Percentiles rank a stretch among this genome's conserved stretches.
Evolutionary conservation across 78 protist species (phyloP).

Genomic region (Dictyostelium purpureum): DNA sequence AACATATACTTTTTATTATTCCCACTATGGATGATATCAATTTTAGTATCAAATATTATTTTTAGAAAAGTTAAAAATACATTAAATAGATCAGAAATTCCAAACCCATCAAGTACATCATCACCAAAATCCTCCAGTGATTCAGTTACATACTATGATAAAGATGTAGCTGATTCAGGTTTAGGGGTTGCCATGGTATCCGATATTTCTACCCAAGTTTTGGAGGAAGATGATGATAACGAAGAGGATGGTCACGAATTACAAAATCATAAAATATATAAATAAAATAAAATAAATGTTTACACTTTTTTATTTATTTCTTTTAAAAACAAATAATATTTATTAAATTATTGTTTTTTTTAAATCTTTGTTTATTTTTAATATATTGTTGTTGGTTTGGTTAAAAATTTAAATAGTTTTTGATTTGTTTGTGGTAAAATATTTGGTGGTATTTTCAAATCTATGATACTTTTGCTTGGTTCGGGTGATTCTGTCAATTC

Average conservation of each 20-base stretch:
- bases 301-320: no score
- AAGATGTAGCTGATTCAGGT: not conserved
- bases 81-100: slow-evolving; percentile 27
- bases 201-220: not conserved
- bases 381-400: not conserved
- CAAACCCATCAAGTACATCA: not conserved
- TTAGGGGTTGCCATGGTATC: not conserved
- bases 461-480: slow-evolving; percentile 37
- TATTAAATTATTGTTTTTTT: no score
- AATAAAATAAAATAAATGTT: not conserved
- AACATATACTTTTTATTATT: slow-evolving; percentile 54
- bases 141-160: not conserved
- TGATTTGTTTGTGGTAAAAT: slow-evolving; percentile 10
- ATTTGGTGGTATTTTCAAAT: slow-evolving; percentile 20
- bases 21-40: slow-evolving; percentile 69
- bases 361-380: not conserved
- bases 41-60: slow-evolving; percentile 50
- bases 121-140: not conserved
- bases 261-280: not conserved
- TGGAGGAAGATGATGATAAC: not conserved
- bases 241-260: not conserved
- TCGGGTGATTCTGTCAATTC: slow-evolving; percentile 52
- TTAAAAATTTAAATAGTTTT: slow-evolving; percentile 4
- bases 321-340: no score
- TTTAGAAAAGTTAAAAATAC: slow-evolving; percentile 28